phyloP scores from a whole-genome alignment of 1,284 basidiomycete species.

The Heterobasidion occidentale region DNA sequence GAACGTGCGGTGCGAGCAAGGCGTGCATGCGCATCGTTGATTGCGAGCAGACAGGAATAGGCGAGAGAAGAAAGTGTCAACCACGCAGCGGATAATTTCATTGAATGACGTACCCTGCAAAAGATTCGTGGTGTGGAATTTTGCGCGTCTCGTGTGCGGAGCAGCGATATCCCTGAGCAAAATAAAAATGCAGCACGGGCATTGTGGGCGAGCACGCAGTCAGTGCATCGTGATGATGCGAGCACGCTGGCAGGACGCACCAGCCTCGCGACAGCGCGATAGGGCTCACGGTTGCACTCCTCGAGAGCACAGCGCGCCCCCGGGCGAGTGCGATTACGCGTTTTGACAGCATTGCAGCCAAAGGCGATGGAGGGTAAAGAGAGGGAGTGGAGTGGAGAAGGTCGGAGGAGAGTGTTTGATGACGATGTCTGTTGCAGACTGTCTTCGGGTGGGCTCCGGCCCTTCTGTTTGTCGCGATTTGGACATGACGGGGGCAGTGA shows the following conservation, averaged over 20 bases:
- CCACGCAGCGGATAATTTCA: background rate
- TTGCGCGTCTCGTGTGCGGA: constrained; percentile 40
- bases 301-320: constrained; percentile 40
- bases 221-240: constrained; percentile 2
- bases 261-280: constrained; percentile 39
- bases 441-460: background rate
- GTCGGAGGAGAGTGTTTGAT: background rate
- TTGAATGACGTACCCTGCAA: constrained; percentile 48
- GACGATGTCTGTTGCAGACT: too few species aligned
- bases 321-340: constrained; percentile 61
- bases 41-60: background rate
- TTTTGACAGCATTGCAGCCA: constrained; percentile 59
- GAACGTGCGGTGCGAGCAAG: too few species aligned
- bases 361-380: background rate
- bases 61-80: background rate
- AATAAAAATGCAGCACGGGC: constrained; percentile 1
- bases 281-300: constrained; percentile 27
- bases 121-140: constrained; percentile 63
- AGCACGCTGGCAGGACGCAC: constrained; percentile 26
- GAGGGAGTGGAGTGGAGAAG: background rate
- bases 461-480: background rate
- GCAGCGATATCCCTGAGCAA: constrained; percentile 36
- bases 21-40: background rate
- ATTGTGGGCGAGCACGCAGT: background rate
- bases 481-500: background rate